Conservation (phyloP, 306 rosid genomes). For the Cercis canadensis region DNA sequence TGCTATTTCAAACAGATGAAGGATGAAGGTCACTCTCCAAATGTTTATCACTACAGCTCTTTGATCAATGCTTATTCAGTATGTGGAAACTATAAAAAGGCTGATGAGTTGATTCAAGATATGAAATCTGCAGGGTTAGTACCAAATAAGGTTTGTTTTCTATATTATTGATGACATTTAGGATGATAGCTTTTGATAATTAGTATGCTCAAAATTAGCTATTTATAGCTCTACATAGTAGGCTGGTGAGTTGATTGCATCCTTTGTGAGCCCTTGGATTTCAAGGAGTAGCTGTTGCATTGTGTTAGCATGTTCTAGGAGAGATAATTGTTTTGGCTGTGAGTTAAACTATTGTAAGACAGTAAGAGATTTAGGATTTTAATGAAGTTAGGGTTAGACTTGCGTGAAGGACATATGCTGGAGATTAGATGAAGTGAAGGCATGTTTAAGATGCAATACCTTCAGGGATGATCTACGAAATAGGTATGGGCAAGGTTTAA, state of each 20-base stretch:
- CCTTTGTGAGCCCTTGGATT: neutral
- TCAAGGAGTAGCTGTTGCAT: neutral
- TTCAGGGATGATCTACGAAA: too few species aligned
- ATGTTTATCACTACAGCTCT: constrained; percentile 81
- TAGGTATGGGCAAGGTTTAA: neutral
- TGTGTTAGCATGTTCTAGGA: neutral
- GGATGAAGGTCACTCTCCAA: constrained; percentile 76
- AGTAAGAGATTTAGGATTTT: too few species aligned
- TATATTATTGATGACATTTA: constrained; percentile 33
- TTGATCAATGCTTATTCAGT: constrained; percentile 84
- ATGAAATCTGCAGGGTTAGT: constrained; percentile 87
- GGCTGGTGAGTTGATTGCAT: constrained; percentile 20
- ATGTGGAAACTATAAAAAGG: constrained; percentile 71
- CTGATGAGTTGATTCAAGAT: constrained; percentile 67
- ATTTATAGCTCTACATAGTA: neutral
- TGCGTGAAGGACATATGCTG: too few species aligned
- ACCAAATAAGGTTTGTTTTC: constrained; percentile 95
- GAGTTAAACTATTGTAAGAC: too few species aligned
- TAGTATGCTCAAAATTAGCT: neutral
- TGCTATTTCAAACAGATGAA: constrained; percentile 77
- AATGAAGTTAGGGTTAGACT: too few species aligned
- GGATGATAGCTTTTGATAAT: neutral
- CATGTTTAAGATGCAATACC: too few species aligned
- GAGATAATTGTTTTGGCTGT: too few species aligned
- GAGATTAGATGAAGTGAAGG: too few species aligned